Base-by-base conservation (phyloP, 441 rosid genomes). In the Geranium incanum region DNA sequence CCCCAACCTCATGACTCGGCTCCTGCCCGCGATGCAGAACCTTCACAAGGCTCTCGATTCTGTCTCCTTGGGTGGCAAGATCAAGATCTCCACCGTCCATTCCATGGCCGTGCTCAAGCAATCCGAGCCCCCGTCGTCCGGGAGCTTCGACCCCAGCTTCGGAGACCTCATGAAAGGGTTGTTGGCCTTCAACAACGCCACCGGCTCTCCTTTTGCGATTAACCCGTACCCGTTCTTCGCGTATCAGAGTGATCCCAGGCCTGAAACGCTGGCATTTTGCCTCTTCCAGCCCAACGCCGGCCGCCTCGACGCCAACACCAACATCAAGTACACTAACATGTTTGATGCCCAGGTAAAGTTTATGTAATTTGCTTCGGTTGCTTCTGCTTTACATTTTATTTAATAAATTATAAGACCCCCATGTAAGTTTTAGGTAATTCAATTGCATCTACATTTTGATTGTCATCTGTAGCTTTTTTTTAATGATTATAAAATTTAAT, bases 191-290 rank as follows among this genome's bases (percentile, higher is more conserved):
- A 88, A 84, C 65, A 82, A 82, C 33, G 90, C 78, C 0, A 94
- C 90, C 0, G 89, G 88, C 36, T 90, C 97, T 0, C 99, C 97
- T 71, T 90, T 94, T 4, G 78, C 86, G 1, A 78, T 92, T 62
- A 94, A 92, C 68, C 97, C 97, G 0, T 94, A 92, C 73, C 97
- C 97, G 16, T 94, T 84, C 71, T 94, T 90, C 48, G 97, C 99
- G 0, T 92, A 89, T 79, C 73, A 77, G 72, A 77, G 77, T n/a
- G 99, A 94, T 70, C 82, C 88, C 1, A 87, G 97, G 70, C 87
- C 95, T 0, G 96, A 92, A 33, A 39, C 8, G 43, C 8, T 39
- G 43, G 43, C 43, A 4, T 39, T 39, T 39, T 39, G 43, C 50
- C 50, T 43, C 50, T 43, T 43, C 50, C 50, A 43, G 50, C 50